Base-by-base conservation (phyloP, 495 filamentous ascomycete species). In the Lepraria neglecta region DNA sequence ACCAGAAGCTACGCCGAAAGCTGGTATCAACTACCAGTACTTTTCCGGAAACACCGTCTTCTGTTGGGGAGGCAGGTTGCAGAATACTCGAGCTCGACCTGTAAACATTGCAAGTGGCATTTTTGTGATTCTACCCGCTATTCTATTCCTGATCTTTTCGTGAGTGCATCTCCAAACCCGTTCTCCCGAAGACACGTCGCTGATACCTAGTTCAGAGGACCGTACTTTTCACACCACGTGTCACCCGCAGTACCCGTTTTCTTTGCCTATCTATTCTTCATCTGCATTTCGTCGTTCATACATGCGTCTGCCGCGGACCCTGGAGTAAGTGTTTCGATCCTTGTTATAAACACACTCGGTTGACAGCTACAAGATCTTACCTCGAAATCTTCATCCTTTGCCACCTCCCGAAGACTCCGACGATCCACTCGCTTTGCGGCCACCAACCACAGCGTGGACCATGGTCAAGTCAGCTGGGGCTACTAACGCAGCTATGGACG, bases 31-130 rank as follows among this genome's bases (percentile, higher is more conserved):
- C 68, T 89, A 89, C 71, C 82, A 97, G 72, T 95, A 96, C 73
- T 96, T 96, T 67, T 79, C 84, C 43, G 94, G 95, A 44, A 97
- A 96, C 64, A 96, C 89, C 1, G 76, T 89, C 42, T 98, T 97
- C 73, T 95, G 84, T 73, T 82, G 87, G 57, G 85, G 89, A 24
- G 94, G 94, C 35, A 80, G 94, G 63, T 77, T 90, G 30, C 89
- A 96, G 66, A 98, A 96, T 70, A 87, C 92, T 54, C 82, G 84
- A 63, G 87, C 95, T 63, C 83, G 87, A 65, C 94, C 94, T n/a
- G 84, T 98, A 67, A 96, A 96, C 64, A 84, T 97, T 66, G 85
- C 84, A 45, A 98, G 94, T 12, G 92, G 86, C 21, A 72, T 91
- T 47, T 71, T 95, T 21, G 80, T 95, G 14, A 73, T 91, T 33